These are phyloP conservation scores for Phytophthora colocasiae DNA, from an alignment of 352 stramenopile species.

Conservation along the genomic window DNA sequence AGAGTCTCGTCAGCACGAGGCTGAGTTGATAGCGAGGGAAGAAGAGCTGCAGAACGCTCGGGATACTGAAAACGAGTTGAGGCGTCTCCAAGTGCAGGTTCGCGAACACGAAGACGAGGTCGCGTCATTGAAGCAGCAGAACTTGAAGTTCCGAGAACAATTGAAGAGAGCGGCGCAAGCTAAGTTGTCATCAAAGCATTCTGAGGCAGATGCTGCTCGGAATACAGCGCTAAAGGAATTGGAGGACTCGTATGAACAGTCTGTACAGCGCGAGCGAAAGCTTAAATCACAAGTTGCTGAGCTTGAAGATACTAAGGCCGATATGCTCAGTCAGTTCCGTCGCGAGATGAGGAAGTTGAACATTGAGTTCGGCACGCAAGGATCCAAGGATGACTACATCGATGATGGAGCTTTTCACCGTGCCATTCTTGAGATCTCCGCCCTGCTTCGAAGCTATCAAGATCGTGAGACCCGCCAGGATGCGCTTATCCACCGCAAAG, in stretches of 20 bases:
- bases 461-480: constrained; percentile 54
- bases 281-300: constrained; percentile 44
- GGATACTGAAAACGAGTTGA: constrained; percentile 28
- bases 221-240: constrained; percentile 28
- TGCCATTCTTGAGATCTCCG: constrained; percentile 44
- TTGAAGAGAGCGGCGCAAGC: constrained; percentile 36
- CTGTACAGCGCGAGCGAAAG: constrained; percentile 38
- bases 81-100: constrained; percentile 30
- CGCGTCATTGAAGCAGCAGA: constrained; percentile 33
- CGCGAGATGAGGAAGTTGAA: constrained; percentile 57
- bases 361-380: constrained; percentile 33
- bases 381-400: constrained; percentile 8
- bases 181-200: constrained; percentile 31
- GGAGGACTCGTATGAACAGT: constrained; percentile 42
- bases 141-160: constrained; percentile 36
- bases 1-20: constrained; percentile 39
- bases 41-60: constrained; percentile 30
- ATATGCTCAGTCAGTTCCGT: constrained; percentile 42
- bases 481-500: constrained; percentile 51
- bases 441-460: constrained; percentile 51
- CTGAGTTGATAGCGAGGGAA: constrained; percentile 39
- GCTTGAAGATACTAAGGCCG: constrained; percentile 48
- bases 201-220: constrained; percentile 21
- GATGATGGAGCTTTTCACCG: constrained; percentile 35
- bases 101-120: constrained; percentile 40